Evolutionary conservation across 208 protist species (phyloP).

Genomic region (Crithidia sp.): DNA sequence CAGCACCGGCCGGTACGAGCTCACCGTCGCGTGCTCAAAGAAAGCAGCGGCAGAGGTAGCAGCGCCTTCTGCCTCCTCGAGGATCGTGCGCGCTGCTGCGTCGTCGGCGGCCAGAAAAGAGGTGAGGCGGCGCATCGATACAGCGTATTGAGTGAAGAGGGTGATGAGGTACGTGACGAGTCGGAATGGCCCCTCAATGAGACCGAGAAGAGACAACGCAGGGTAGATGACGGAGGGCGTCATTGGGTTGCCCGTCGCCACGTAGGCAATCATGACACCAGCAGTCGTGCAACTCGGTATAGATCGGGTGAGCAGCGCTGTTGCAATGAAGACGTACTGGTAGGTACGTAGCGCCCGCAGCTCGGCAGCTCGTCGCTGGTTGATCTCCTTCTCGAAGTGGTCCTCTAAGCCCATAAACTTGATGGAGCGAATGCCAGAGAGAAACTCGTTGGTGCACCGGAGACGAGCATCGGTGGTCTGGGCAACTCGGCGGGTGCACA

Average conservation of each 20-base stretch:
- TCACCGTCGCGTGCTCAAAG: constrained; percentile 50
- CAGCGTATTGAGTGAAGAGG: constrained; percentile 60
- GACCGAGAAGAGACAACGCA: constrained; percentile 27
- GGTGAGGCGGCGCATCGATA: constrained; percentile 77
- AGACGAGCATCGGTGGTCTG: constrained; percentile 85
- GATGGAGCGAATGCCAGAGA: constrained; percentile 90
- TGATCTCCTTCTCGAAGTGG: constrained; percentile 26
- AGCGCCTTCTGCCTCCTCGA: constrained; percentile 26
- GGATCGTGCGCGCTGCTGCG: constrained; percentile 23
- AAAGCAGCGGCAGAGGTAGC: constrained; percentile 29
- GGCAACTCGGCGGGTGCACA: constrained; percentile 23
- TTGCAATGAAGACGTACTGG: constrained; percentile 37
- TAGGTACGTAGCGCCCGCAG: constrained; percentile 42
- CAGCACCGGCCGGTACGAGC: constrained; percentile 51
- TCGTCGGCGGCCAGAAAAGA: constrained; percentile 71
- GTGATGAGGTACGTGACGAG: constrained; percentile 80
- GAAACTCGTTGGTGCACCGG: constrained; percentile 91
- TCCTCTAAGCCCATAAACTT: constrained; percentile 95
- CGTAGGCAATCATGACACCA: constrained; percentile 60
- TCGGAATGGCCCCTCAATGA: constrained; percentile 57
- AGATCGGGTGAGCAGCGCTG: constrained; percentile 55
- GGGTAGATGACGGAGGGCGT: constrained; percentile 69
- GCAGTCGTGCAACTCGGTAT: constrained; percentile 64
- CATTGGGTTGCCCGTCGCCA: constrained; percentile 56
- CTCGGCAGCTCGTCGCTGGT: constrained; percentile 46